These are phyloP conservation scores for Arthrobotrys pseudoclavata DNA, from an alignment of 2,329 filamentous ascomycete genomes.

Conservation along the genomic window DNA sequence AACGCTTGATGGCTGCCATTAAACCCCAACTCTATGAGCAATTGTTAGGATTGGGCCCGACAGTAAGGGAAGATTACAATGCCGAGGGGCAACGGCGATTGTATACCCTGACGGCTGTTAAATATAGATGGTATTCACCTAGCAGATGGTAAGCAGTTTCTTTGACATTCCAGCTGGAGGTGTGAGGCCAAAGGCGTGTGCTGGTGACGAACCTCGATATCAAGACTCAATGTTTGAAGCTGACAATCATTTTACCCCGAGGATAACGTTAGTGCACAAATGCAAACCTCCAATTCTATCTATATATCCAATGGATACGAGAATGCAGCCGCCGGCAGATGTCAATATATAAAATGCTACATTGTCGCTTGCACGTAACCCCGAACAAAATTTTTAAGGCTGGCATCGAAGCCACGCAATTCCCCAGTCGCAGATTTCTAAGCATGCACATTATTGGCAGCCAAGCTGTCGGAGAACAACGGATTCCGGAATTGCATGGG, in stretches of 20 bases:
- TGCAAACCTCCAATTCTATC: not conserved
- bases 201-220: not conserved
- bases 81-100: slow-evolving; percentile 6
- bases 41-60: not conserved
- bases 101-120: not conserved
- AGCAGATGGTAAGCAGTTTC: not conserved
- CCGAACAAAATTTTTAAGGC: not conserved
- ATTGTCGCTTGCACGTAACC: not conserved
- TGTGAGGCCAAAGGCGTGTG: not conserved
- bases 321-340: slow-evolving; percentile 37
- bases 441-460: slow-evolving; percentile 29
- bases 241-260: not conserved
- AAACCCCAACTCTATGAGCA: too few relatives aligned
- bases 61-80: not conserved
- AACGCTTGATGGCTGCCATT: not conserved
- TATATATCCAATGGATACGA: slow-evolving; percentile 15
- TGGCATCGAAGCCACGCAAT: slow-evolving; percentile 41
- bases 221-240: not conserved
- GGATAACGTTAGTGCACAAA: not conserved
- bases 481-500: slow-evolving; percentile 34
- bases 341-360: slow-evolving; percentile 3
- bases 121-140: too few relatives aligned
- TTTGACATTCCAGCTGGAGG: not conserved
- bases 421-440: slow-evolving; percentile 44
- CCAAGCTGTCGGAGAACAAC: slow-evolving; percentile 29